Evolutionary conservation across 2,329 filamentous ascomycete genomes (phyloP), one percentile per base, ranked within the genome.

Genomic region (Apiospora arundinis): DNA sequence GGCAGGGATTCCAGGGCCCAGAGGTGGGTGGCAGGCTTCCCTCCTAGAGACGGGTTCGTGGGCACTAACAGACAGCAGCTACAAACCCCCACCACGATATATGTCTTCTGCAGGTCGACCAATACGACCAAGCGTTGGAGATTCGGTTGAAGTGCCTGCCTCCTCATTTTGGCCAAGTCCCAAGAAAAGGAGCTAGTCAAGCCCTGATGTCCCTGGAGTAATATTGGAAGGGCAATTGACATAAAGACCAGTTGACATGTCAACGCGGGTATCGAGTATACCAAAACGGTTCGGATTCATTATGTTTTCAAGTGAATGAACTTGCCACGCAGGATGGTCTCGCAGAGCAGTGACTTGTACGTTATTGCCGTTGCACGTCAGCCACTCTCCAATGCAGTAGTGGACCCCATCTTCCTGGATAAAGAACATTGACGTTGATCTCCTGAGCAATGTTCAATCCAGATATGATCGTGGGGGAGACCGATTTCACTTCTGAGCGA

Each of bases 251-350:
- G 56, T n/a, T 63, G 56, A 63, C 56, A n/a, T 63, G 56, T 63
- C 56, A 63, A 18, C 32, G 32, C 56, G 56, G 56, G 32, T 63
- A 63, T 63, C 56, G 56, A 63, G 56, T 37, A n/a, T 40, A 40
- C 8, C 32, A n/a, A 18, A 18, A 40, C n/a, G 28, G 7, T 48
- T 60, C 25, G 12, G 49, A 32, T 45, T 2, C 16, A 21, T 18
- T 18, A 21, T 28, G 4, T n/a, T 12, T 40, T 12, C 56, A 63
- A 14, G 32, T 40, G 32, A 63, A 7, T n/a, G 12, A 11, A n/a
- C 8, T 60, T 60, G 49, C 16, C 52, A 18, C 21, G 52, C 32
- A 60, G 7, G 18, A 14, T 16, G 4, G 25, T 49, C n/a, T 14
- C 11, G 48, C n/a, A 49, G 9, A 49, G 48, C n/a, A 49, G 9